Percentiles rank a stretch among this genome's conserved stretches.
Evolutionary conservation across 345 rosid species (phyloP).

Genomic region (Citrus medica): DNA sequence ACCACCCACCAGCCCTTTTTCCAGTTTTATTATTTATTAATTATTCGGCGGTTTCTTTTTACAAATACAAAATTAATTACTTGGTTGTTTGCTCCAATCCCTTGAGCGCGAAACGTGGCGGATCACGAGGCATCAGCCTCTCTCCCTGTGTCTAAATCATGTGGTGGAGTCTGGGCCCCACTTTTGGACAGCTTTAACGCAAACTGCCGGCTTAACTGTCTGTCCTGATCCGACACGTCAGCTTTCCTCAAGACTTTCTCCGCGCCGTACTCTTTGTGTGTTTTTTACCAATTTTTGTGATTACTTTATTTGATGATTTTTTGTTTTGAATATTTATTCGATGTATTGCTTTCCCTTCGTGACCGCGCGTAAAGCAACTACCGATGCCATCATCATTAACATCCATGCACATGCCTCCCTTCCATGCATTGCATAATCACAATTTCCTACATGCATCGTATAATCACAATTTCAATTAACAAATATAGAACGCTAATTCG

Average conservation of each 20-base stretch:
- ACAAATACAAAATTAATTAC: not conserved
- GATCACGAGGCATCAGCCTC: conserved; percentile 14
- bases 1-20: not conserved
- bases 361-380: not conserved
- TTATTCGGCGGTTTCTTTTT: conserved; percentile 13
- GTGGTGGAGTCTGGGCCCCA: conserved; percentile 13
- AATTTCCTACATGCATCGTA: not conserved
- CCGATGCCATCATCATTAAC: not conserved
- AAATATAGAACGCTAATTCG: too few species aligned
- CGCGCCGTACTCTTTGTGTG: conserved; percentile 16
- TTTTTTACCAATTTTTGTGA: not conserved
- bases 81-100: not conserved
- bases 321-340: too few species aligned
- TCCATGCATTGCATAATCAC: not conserved
- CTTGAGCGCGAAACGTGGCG: conserved; percentile 24
- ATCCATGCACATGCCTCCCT: not conserved
- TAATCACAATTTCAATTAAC: not conserved
- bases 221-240: conserved; percentile 32
- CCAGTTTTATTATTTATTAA: not conserved
- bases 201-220: conserved; percentile 34
- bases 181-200: conserved; percentile 13
- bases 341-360: too few species aligned
- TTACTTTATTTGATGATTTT: not conserved
- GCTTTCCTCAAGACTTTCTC: conserved; percentile 9
- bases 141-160: not conserved